Base-by-base conservation (phyloP, 2,329 filamentous ascomycete genomes). In the Tolypocladium sp. region DNA sequence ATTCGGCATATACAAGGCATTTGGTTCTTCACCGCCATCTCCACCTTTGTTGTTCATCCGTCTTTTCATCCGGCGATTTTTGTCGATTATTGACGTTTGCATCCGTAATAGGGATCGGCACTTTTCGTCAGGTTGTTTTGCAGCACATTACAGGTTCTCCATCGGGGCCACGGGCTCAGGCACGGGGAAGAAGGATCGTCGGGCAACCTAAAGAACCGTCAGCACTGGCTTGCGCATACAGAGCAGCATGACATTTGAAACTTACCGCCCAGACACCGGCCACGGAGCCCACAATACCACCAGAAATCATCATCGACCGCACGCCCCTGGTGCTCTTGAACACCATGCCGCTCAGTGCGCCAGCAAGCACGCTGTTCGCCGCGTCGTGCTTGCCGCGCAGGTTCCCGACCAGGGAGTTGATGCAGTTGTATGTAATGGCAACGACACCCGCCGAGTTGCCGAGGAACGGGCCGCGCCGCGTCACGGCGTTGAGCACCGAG, bases 391-490 rank as follows among this genome's bases (percentile, higher is more conserved):
- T 91, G 63, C 91, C 91, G 62, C 92, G 82, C 63, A 87, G 73
- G 68, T 89, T 86, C 44, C 91, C 92, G 62, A 96, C 85, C 59
- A 85, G 85, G 38, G 90, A 94, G 78, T 96, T 96, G 74, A 94
- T 81, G 58, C 90, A 90, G 77, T 97, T 99, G 78, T 99, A 99
- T 57, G 92, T 86, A 81, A 99, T 92, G 40, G 95, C 94, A 58
- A 99, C 87, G 40, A 97, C 93, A 70, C 92, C 94, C 1, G 93
- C 93, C 38, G 91, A 96, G 80, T 99, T 99, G 51, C 94, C 94
- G 66, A 99, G 76, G 77, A 97, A 99, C 15, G 94, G 94, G 4
- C 94, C 94, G 74, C 94, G 82, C 69, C 94, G 80, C 61, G 94
- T 99, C 63, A 99, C 86, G 59, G 92, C 91, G 79, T 99, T 99